Evolutionary conservation across 306 rosid genomes (phyloP).

Genomic region (Biancaea sappan): DNA sequence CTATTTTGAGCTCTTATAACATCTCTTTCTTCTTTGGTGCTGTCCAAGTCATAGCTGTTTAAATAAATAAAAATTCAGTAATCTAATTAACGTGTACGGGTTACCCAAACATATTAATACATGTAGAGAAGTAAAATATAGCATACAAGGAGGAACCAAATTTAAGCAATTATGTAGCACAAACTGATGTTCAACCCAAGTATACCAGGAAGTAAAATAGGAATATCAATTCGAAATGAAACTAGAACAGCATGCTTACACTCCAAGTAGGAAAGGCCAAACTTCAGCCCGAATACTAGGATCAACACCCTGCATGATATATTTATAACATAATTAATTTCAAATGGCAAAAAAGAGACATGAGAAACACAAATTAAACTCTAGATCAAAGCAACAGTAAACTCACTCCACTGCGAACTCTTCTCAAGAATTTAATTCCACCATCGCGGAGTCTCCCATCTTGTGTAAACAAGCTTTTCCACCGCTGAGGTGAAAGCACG

Average conservation of each 20-base stretch:
- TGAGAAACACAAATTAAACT: not conserved
- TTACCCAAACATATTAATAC: not conserved
- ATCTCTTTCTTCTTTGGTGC: conserved; percentile 85
- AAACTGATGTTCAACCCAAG: conserved; percentile 24
- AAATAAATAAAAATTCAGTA: conserved; percentile 38
- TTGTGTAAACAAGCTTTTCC: conserved; percentile 74
- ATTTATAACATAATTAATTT: conserved; percentile 32
- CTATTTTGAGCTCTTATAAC: conserved; percentile 65
- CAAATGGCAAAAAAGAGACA: conserved; percentile 12
- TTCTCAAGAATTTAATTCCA: conserved; percentile 86
- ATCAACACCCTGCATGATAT: conserved; percentile 83
- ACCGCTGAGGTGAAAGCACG: conserved; percentile 76
- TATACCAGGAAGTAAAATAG: conserved; percentile 13
- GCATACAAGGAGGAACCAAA: not conserved
- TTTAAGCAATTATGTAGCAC: not conserved
- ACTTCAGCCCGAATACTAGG: conserved; percentile 90
- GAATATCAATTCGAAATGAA: conserved; percentile 20
- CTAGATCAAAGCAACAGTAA: conserved; percentile 22
- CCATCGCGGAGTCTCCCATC: conserved; percentile 90
- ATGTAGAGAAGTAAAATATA: not conserved
- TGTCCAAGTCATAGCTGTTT: conserved; percentile 84
- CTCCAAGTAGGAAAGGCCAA: conserved; percentile 99
- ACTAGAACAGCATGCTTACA: conserved; percentile 61
- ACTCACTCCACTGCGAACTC: conserved; percentile 99
- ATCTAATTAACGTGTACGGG: conserved; percentile 31